Percentiles rank a stretch among this genome's conserved stretches.
phyloP scores from a whole-genome alignment of 108 stramenopile genomes.

The Skeletonema grethae region DNA sequence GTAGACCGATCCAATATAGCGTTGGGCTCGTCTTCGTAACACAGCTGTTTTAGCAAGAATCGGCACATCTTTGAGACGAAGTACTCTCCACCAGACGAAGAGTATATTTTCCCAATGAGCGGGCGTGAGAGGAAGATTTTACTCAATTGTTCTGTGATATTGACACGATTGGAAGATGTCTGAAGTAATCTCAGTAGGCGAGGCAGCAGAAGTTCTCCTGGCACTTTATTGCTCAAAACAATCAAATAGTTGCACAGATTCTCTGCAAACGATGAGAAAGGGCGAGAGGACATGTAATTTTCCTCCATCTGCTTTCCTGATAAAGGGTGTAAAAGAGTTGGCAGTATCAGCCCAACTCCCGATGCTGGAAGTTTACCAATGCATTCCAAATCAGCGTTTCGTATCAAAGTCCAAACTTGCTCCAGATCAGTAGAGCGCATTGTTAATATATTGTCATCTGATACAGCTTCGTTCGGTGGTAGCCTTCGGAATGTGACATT shows the following conservation, averaged over 20 bases:
- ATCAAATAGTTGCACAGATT: constrained; percentile 10
- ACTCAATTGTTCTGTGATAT: constrained; percentile 16
- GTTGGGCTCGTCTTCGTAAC: background rate
- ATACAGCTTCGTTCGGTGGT: background rate
- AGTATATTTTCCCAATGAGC: constrained; percentile 13
- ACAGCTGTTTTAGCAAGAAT: constrained; percentile 22
- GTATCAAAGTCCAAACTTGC: constrained; percentile 16
- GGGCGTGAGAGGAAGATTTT: constrained; percentile 10
- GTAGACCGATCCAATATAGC: constrained; percentile 5
- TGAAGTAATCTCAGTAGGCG: constrained; percentile 11
- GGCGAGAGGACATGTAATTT: constrained; percentile 8
- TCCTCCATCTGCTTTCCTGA: constrained; percentile 14
- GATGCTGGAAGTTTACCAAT: constrained; percentile 3
- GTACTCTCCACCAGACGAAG: constrained; percentile 4
- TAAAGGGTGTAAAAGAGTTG: constrained; percentile 15
- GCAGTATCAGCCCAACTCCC: constrained; percentile 18
- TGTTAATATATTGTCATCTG: background rate
- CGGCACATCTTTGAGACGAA: constrained; percentile 7
- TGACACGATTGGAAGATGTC: background rate
- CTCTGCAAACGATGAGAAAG: constrained; percentile 20
- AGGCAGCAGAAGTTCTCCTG: constrained; percentile 4
- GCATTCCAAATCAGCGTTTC: background rate
- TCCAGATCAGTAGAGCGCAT: constrained; percentile 16
- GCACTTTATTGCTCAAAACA: constrained; percentile 15
- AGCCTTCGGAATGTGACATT: constrained; percentile 5